Conservation (phyloP, 768 basidiomycete genomes). For the Lactifluus hygrophoroides region DNA sequence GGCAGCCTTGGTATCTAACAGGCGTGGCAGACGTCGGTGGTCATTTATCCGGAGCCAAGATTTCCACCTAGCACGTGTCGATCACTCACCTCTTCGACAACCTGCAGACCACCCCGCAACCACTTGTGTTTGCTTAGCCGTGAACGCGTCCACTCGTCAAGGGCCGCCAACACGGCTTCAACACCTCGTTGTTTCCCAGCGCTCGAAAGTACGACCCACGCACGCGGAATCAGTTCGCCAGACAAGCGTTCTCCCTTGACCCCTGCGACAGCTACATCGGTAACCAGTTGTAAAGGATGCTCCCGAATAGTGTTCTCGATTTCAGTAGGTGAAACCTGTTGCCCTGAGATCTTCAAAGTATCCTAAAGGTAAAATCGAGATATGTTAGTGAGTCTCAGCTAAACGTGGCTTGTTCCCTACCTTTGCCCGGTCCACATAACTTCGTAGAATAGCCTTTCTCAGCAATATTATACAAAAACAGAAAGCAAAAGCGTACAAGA, state of each 20-base stretch:
- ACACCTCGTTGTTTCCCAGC: conserved; percentile 44
- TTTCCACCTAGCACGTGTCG: neutral
- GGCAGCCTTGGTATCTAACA: conserved; percentile 63
- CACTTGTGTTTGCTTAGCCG: conserved; percentile 70
- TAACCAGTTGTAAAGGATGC: conserved; percentile 45
- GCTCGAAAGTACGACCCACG: conserved; percentile 65
- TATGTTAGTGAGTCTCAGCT: neutral
- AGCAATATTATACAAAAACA: neutral
- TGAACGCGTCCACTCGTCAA: conserved; percentile 54
- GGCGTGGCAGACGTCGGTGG: neutral
- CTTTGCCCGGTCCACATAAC: conserved; percentile 73
- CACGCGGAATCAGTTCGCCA: conserved; percentile 68
- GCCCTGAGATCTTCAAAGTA: conserved; percentile 70
- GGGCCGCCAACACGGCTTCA: conserved; percentile 30
- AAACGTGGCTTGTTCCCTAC: conserved; percentile 28
- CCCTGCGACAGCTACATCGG: conserved; percentile 64
- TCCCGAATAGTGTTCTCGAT: conserved; percentile 59
- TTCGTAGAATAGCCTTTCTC: conserved; percentile 22
- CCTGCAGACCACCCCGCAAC: conserved; percentile 61
- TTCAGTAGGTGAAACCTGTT: conserved; percentile 74
- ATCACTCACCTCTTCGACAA: conserved; percentile 46
- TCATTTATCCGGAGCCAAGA: neutral
- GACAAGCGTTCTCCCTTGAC: conserved; percentile 60
- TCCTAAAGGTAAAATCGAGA: conserved; percentile 37
- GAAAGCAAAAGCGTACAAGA: conserved; percentile 42